Conservation (phyloP, 2,329 filamentous ascomycete genomes). For the Knoxdaviesia capensis region DNA sequence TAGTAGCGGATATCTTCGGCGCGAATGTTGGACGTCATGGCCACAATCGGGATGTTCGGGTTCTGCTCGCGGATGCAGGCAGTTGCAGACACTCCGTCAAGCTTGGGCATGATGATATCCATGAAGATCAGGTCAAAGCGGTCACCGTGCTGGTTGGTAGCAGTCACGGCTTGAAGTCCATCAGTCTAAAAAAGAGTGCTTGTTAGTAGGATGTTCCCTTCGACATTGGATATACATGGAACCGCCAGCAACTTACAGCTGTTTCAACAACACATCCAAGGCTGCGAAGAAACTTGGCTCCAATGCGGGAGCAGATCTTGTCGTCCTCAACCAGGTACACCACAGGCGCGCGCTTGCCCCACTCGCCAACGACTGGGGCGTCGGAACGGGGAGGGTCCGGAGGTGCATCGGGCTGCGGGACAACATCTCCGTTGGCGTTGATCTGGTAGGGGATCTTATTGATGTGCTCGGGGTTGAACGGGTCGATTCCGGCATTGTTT, state of each 20-base stretch:
- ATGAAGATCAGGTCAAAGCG: conserved; percentile 56
- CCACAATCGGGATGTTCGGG: conserved; percentile 69
- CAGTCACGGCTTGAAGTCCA: conserved; percentile 78
- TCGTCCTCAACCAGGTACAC: conserved; percentile 83
- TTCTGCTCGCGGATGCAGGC: conserved; percentile 82
- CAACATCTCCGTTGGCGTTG: conserved; percentile 9
- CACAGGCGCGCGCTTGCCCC: conserved; percentile 46
- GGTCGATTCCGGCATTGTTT: conserved; percentile 79
- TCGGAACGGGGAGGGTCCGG: conserved; percentile 3
- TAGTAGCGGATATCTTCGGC: conserved; percentile 95
- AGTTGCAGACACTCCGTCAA: conserved; percentile 88
- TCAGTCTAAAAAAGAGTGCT: conserved; percentile 24
- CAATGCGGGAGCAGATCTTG: conserved; percentile 45
- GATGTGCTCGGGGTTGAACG: conserved; percentile 85
- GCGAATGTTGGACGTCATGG: conserved; percentile 97
- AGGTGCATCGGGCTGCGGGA: neutral
- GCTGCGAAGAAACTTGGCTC: conserved; percentile 43
- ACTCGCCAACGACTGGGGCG: conserved; percentile 20
- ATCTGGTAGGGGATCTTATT: conserved; percentile 78
- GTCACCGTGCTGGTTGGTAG: conserved; percentile 36
- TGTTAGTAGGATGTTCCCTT: conserved; percentile 1
- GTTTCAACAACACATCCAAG: conserved; percentile 48
- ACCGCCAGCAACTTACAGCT: conserved; percentile 28
- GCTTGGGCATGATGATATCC: conserved; percentile 93
- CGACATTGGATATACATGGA: neutral